Evolutionary conservation across 352 stramenopile genomes (phyloP).

Genomic region (Globisporangium splendens): DNA sequence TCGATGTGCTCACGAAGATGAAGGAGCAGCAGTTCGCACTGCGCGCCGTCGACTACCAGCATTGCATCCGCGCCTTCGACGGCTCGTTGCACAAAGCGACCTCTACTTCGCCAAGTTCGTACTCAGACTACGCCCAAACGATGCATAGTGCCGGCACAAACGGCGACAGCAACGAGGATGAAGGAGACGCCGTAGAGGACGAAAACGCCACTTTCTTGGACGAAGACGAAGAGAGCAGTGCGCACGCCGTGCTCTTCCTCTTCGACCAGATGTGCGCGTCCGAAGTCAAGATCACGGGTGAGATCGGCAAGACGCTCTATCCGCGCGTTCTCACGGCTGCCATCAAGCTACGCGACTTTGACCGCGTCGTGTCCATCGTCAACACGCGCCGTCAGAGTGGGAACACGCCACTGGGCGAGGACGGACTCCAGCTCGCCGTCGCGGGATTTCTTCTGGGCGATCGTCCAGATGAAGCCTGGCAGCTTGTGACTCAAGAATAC

Average conservation of each 20-base stretch:
- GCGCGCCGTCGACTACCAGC: constrained; percentile 8
- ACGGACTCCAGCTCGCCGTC: constrained; percentile 7
- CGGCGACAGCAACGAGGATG: neutral
- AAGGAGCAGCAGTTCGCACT: constrained; percentile 5
- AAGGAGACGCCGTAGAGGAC: too few species aligned
- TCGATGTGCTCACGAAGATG: constrained; percentile 8
- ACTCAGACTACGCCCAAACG: neutral
- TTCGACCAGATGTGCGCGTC: constrained; percentile 6
- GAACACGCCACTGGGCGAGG: constrained; percentile 7
- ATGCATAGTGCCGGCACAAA: neutral
- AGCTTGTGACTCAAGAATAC: constrained; percentile 6
- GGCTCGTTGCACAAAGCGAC: neutral
- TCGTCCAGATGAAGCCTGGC: constrained; percentile 4
- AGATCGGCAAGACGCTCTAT: constrained; percentile 4
- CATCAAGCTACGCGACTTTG: constrained; percentile 2
- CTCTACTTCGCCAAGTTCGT: neutral
- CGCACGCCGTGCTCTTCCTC: neutral
- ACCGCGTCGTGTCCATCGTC: neutral
- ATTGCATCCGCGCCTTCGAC: constrained; percentile 13
- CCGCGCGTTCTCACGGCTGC: constrained; percentile 7
- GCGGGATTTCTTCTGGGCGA: constrained; percentile 4
- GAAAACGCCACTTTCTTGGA: too few species aligned
- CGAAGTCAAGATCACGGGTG: neutral
- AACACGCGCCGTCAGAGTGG: neutral
- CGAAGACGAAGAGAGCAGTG: neutral